Conservation (phyloP, 116 monocot genomes). For the Thalassia testudinum region DNA sequence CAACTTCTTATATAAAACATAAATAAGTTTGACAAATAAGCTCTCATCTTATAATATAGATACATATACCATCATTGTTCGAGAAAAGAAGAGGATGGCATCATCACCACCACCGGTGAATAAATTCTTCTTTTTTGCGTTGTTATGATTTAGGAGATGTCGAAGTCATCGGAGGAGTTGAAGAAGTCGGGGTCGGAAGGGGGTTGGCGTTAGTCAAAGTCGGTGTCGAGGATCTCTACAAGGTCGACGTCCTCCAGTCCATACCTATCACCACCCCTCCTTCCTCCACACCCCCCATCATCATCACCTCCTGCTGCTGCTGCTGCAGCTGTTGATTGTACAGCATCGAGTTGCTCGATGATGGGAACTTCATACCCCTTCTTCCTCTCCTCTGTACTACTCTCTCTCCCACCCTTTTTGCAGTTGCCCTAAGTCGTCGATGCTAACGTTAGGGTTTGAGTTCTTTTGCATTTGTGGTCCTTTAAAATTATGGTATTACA, state of each 20-base stretch:
- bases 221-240: slow-evolving; percentile 20
- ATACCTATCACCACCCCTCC: slow-evolving; percentile 7
- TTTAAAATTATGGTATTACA: too few relatives aligned
- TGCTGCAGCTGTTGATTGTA: background rate
- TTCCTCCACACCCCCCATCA: slow-evolving; percentile 2
- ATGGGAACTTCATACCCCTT: too few relatives aligned
- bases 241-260: slow-evolving; percentile 28
- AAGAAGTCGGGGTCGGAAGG: slow-evolving; percentile 38
- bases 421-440: background rate
- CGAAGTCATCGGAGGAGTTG: slow-evolving; percentile 22
- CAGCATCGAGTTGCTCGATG: background rate
- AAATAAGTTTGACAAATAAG: too few relatives aligned
- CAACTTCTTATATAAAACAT: too few relatives aligned
- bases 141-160: slow-evolving; percentile 5
- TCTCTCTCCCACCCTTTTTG: background rate
- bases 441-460: background rate
- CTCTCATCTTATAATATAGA: too few relatives aligned
- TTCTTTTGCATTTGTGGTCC: background rate
- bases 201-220: slow-evolving; percentile 10
- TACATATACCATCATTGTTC: too few relatives aligned
- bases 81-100: too few relatives aligned
- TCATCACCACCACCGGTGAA: too few relatives aligned
- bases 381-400: slow-evolving; percentile 3
- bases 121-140: too few relatives aligned
- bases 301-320: slow-evolving; percentile 11